These are phyloP conservation scores for Monilinia vaccinii-corymbosi DNA, from an alignment of 2,329 filamentous ascomycete genomes.

Conservation along the genomic window DNA sequence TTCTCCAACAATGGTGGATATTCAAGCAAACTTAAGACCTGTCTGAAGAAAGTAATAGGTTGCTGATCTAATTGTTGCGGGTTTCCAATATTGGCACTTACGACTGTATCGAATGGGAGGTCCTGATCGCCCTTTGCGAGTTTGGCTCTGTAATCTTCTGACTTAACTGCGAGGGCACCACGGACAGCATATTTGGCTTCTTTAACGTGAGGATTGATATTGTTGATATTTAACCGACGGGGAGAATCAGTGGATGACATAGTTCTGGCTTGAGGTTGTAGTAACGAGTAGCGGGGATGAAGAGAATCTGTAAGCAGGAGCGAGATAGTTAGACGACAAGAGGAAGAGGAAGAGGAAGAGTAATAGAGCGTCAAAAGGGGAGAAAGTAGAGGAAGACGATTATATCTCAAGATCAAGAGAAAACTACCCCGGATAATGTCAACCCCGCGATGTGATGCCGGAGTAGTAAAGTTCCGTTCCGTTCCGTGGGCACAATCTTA, in stretches of 20 bases:
- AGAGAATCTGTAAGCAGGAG: background rate
- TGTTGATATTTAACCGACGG: conserved; percentile 60
- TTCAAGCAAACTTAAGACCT: conserved; percentile 88
- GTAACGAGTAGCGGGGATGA: background rate
- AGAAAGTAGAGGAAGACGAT: too few relatives aligned
- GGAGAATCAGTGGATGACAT: conserved; percentile 32
- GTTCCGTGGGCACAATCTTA: too few relatives aligned
- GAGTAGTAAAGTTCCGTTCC: too few relatives aligned
- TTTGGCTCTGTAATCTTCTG: conserved; percentile 77
- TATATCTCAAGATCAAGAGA: too few relatives aligned
- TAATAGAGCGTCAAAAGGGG: too few relatives aligned
- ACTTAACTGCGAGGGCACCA: conserved; percentile 88
- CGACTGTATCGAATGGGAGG: conserved; percentile 82
- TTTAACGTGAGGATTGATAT: conserved; percentile 86
- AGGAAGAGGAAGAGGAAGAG: too few relatives aligned
- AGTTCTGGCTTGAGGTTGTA: conserved; percentile 13
- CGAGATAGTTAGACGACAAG: background rate
- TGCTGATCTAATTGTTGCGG: conserved; percentile 98
- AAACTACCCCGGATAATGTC: too few relatives aligned
- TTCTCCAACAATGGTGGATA: conserved; percentile 79
- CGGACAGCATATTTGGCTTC: conserved; percentile 93
- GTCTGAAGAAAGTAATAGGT: conserved; percentile 97
- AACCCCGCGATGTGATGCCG: too few relatives aligned
- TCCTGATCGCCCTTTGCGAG: conserved; percentile 46
- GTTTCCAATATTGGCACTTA: conserved; percentile 98